Evolutionary conservation across 140 eudicot species (phyloP), one percentile per base, ranked within the genome.

Genomic region (Flaveria floridana): DNA sequence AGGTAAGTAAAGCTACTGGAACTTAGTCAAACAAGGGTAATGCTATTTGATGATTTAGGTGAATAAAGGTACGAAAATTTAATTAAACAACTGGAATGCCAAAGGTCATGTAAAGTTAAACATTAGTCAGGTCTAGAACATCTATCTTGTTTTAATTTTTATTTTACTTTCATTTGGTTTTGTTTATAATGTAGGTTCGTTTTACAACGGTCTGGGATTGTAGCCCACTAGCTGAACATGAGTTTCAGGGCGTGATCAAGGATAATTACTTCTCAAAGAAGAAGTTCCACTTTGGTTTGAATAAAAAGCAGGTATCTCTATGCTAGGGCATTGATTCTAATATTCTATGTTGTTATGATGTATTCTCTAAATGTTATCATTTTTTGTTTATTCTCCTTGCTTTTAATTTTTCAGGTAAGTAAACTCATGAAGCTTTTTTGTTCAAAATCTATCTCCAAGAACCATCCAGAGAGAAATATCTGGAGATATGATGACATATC

Each of bases 221-320:
- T 70, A 44, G 25, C 42, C 97, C 97, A 58, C 88, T 90, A 8
- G 39, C 75, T 28, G 95, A 90, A 82, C 21, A 37, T 71, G 92
- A 86, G 68, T 90, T 90, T 56, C 70, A 51, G 55, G 83, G 79
- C 77, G 92, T 84, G 44, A 88, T 90, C n/a, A 74, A 59, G 71
- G 90, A 90, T 52, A 90, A 90, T 30, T 90, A 88, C 80, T 86
- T 19, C 80, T 76, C 95, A 2, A 64, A 70, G 20, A 84, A 78
- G 55, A 90, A 86, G 72, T 90, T 90, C 84, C 50, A 76, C 19
- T 84, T 90, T 81, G 96, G 96, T 44, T 88, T 87, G 73, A 84
- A 92, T n/a, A 20, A 82, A 67, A 64, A 78, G 44, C 96, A 90
- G 89, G 96, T 90, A 82, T 74, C 23, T 44, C 7, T 77, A 44